These are phyloP conservation scores for Kuraishia floccosa DNA, from an alignment of 805 yeast species.

Conservation along the genomic window DNA sequence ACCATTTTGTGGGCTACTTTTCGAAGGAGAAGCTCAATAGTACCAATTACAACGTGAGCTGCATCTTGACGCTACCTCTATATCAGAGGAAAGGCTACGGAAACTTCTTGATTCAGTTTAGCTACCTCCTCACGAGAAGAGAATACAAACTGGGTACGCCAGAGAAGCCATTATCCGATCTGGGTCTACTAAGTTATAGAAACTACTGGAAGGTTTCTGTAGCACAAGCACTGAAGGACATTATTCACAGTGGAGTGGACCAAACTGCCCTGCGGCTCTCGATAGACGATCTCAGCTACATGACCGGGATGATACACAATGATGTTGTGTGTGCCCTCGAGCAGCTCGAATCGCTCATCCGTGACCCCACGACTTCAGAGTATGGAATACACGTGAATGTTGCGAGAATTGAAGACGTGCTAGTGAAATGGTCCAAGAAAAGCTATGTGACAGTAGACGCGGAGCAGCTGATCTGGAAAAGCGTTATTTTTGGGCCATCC, in stretches of 20 bases:
- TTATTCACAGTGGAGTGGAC: conserved; percentile 3
- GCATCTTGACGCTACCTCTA: conserved; percentile 83
- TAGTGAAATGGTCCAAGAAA: conserved; percentile 43
- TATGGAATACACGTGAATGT: conserved; percentile 47
- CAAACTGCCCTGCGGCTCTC: conserved; percentile 20
- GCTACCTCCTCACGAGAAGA: conserved; percentile 64
- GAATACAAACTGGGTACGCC: conserved; percentile 87
- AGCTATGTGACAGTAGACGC: conserved; percentile 40
- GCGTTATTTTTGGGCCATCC: conserved; percentile 74
- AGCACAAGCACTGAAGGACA: conserved; percentile 30
- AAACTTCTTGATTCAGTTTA: conserved; percentile 75
- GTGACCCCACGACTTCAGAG: conserved; percentile 27
- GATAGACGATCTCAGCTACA: conserved; percentile 47
- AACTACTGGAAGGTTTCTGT: conserved; percentile 75
- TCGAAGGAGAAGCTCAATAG: conserved; percentile 76
- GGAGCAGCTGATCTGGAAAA: conserved; percentile 61
- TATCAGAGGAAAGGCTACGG: conserved; percentile 89
- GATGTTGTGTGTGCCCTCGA: conserved; percentile 87
- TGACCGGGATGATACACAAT: conserved; percentile 79
- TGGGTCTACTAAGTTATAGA: conserved; percentile 78
- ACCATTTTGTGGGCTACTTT: conserved; percentile 89
- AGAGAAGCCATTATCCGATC: conserved; percentile 83
- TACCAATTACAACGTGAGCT: conserved; percentile 75
- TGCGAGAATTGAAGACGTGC: conserved; percentile 24
- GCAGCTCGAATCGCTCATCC: conserved; percentile 49